Base-by-base conservation (phyloP, 1,139 yeast genomes). In the Taphrina confusa region DNA sequence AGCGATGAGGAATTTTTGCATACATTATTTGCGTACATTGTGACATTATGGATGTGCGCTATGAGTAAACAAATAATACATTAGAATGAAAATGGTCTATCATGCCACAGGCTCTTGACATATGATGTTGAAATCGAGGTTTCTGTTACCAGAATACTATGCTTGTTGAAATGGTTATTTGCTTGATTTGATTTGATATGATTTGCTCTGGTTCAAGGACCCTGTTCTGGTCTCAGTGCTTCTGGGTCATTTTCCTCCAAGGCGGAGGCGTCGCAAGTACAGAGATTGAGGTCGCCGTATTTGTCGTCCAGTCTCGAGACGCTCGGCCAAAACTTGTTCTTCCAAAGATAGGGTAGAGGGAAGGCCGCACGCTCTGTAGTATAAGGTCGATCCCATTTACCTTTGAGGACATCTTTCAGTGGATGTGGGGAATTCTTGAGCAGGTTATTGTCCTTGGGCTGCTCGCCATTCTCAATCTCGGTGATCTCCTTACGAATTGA, bases 341-440 rank as follows among this genome's bases (percentile, higher is more conserved):
- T 75, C 71, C 80, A 82, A 71, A 92, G 80, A 71, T 80, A 83
- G 20, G 85, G 82, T 65, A 89, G 77, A 62, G 98, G 97, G 73
- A 82, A 92, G 11, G 95, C 97, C 4, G 98, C 98, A 72, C 85
- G 84, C 70, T 89, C 94, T 71, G 97, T 82, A 6, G 96, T 80
- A 75, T 92, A 92, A 2, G 96, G 95, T 72, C 97, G 82, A 27
- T 81, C 74, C 84, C 96, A 90, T 72, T 89, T 92, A 61, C 76
- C 80, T 28, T 76, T 74, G 25, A 91, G 76, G 45, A 92, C 75
- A 71, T 92, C 98, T 64, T 82, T 82, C 66, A 89, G 80, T 4
- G 96, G 83, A 71, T 92, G 98, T 42, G 98, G 98, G 6, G 98
- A 87, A 71, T 90, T 88, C 74, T 87, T 88, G 71, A 92, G 80